Evolutionary conservation across 257 asterid genomes (phyloP).

Genomic region (Jasminum sambac): DNA sequence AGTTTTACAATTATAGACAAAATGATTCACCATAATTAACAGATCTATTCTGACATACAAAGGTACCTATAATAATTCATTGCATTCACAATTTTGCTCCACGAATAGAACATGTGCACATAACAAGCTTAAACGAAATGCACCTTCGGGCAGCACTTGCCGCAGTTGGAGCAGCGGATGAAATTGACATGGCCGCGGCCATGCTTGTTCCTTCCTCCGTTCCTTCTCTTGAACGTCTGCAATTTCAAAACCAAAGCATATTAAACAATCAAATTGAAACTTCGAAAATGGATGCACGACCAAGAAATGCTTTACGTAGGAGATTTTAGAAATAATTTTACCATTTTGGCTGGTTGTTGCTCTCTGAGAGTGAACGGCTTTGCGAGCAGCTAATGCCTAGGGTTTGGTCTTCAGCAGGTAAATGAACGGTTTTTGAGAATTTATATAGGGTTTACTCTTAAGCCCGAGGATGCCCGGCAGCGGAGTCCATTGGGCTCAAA

Average conservation of each 20-base stretch:
- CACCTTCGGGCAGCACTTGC: conserved; percentile 66
- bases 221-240: conserved; percentile 62
- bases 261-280: background rate
- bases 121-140: background rate
- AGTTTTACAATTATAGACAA: background rate
- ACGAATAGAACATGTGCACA: background rate
- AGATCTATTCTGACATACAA: background rate
- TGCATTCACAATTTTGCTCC: background rate
- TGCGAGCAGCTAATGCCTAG: conserved; percentile 25
- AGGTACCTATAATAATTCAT: background rate
- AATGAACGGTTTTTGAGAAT: background rate
- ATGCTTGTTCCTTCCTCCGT: conserved; percentile 65
- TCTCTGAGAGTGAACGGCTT: conserved; percentile 22
- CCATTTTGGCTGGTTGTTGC: conserved; percentile 33
- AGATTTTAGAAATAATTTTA: conserved; percentile 8
- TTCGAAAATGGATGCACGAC: background rate
- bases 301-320: background rate
- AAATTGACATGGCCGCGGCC: conserved; percentile 57
- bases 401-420: conserved; percentile 19
- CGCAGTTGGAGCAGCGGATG: conserved; percentile 69
- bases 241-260: background rate
- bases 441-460: conserved; percentile 8
- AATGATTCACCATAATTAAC: background rate
- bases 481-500: conserved; percentile 6
- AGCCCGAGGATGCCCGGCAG: conserved; percentile 18